phyloP scores from a whole-genome alignment of 2,329 filamentous ascomycete species.

The Macrophomina pseudophaseolina region DNA sequence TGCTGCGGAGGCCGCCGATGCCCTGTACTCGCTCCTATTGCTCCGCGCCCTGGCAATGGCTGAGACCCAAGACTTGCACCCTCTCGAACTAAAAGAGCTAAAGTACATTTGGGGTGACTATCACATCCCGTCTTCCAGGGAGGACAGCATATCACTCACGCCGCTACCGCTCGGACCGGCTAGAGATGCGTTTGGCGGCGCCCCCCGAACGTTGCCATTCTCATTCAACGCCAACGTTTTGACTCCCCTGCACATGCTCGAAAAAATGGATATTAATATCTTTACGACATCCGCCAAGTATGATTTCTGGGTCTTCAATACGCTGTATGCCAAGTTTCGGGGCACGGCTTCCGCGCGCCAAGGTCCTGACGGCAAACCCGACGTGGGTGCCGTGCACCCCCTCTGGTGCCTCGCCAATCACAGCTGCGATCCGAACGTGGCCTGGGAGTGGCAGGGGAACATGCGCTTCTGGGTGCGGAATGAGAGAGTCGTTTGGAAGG shows the following conservation, averaged over 20 bases:
- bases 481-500: slow-evolving; percentile 58
- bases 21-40: slow-evolving; percentile 64
- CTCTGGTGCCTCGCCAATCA: slow-evolving; percentile 98
- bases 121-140: slow-evolving; percentile 20
- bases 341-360: slow-evolving; percentile 86
- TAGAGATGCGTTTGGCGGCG: slow-evolving; percentile 33
- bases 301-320: slow-evolving; percentile 87
- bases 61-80: slow-evolving; percentile 63
- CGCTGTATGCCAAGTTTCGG: slow-evolving; percentile 88
- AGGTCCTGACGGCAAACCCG: slow-evolving; percentile 75
- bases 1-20: slow-evolving; percentile 62
- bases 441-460: slow-evolving; percentile 87
- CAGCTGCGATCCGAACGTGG: slow-evolving; percentile 91
- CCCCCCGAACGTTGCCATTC: slow-evolving; percentile 71
- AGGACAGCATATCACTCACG: slow-evolving; percentile 6
- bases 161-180: slow-evolving; percentile 16
- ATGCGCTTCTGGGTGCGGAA: slow-evolving; percentile 73
- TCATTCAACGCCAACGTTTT: slow-evolving; percentile 78
- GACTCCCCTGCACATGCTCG: slow-evolving; percentile 75
- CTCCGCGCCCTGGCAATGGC: slow-evolving; percentile 65
- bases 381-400: slow-evolving; percentile 91
- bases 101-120: slow-evolving; percentile 72
- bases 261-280: slow-evolving; percentile 84
- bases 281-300: slow-evolving; percentile 58
- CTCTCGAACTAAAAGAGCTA: slow-evolving; percentile 64